Evolutionary conservation across 176 grass and related monocot genomes (phyloP).

Genomic region (Oryza meridionalis): DNA sequence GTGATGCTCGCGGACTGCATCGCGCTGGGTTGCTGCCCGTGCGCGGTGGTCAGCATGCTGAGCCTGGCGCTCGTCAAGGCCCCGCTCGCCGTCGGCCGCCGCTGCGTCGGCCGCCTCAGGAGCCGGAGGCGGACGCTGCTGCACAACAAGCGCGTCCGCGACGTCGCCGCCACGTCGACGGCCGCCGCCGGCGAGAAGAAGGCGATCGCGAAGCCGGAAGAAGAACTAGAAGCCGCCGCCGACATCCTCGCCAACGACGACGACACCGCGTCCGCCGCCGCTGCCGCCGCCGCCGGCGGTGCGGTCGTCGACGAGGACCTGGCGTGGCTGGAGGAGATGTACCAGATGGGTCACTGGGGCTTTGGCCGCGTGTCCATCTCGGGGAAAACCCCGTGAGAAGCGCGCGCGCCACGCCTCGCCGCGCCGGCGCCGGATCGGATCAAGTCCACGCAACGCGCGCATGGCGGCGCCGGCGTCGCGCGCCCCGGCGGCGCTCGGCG

Average conservation of each 20-base stretch:
- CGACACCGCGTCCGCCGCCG: background rate
- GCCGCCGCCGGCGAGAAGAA: constrained; percentile 15
- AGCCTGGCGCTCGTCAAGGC: constrained; percentile 62
- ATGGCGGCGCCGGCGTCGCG: background rate
- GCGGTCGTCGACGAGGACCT: constrained; percentile 28
- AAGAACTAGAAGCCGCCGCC: rapidly evolving
- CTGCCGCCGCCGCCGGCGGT: background rate
- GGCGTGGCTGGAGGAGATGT: constrained; percentile 66
- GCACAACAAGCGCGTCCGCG: constrained; percentile 49
- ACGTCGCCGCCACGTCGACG: constrained; percentile 8
- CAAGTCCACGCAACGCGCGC: background rate
- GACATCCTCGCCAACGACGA: background rate
- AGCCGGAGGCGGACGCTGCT: constrained; percentile 6
- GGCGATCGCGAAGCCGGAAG: background rate
- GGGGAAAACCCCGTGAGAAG: constrained; percentile 42
- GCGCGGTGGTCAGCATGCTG: constrained; percentile 59
- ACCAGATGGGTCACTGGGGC: constrained; percentile 73
- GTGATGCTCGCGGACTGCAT: constrained; percentile 65
- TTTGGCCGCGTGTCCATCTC: constrained; percentile 87
- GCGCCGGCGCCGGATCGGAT: background rate
- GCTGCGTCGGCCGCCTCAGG: constrained; percentile 34
- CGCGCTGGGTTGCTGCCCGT: constrained; percentile 79
- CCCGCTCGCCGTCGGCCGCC: constrained; percentile 49
- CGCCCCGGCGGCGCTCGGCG: too few relatives aligned
- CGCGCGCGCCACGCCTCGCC: background rate